Evolutionary conservation across 2,329 filamentous ascomycete species (phyloP), one percentile per base, ranked within the genome.

Genomic region (Botrytis cinerea): DNA sequence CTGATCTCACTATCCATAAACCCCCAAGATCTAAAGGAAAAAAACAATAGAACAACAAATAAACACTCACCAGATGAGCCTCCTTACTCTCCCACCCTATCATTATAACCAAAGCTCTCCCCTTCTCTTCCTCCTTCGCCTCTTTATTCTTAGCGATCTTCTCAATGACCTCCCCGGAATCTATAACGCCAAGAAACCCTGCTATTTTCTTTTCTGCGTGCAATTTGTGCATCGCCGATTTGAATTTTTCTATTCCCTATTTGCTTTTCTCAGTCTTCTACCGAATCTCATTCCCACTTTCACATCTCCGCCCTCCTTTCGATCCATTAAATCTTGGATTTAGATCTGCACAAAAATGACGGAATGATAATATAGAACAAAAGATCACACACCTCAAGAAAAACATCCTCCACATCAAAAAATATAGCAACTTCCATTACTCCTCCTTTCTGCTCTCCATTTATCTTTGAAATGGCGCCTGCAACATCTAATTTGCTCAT

Each of bases 41-140:
- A 14, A n/a, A 38, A 10, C 9, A 32, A 28, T 20, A 46, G 51
- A 51, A 28, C 8, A 38, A 32, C 1, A 20, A 67, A 38, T 9
- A 59, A 14, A 28, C n/a, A 54, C 51, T n/a, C n/a, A 71, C 70
- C 74, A 76, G 69, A 74, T 80, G 79, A 25, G 46, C 70, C 66
- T 77, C 78, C 57, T 73, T 75, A 61, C 69, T 76, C 71, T 77
- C 73, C 79, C 79, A 80, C 9, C 75, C 77, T 32, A 76, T 20
- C 35, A 73, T 61, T 20, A 77, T 48, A 43, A 77, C 73, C 10
- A 73, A 38, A 1, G 73, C 77, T 46, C 68, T 78, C 9, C 74
- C 76, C 67, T 73, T 70, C 35, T 70, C 72, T 20, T 38, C 75
- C 43, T 71, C 71, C 5, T 25, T 57, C 4, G 16, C 48, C 7